phyloP scores from a whole-genome alignment of 305 asterid species.

The Rubia balearica region DNA sequence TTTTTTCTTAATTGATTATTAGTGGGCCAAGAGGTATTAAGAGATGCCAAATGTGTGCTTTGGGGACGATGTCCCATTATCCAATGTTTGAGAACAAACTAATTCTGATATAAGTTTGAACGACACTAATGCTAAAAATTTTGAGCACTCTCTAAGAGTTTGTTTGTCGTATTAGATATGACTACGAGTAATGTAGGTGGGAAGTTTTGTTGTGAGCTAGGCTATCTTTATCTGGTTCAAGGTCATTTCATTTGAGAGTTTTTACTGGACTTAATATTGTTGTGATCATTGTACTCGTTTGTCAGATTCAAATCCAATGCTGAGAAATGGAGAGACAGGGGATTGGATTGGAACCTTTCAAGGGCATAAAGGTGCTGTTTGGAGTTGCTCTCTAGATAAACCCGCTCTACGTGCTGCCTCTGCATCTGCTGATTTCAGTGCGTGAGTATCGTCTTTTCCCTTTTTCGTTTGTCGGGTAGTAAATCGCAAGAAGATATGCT shows the following conservation, averaged over 20 bases:
- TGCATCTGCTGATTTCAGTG: slow-evolving; percentile 95
- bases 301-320: slow-evolving; percentile 84
- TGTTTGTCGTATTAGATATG: neutral
- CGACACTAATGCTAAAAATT: neutral
- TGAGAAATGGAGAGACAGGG: slow-evolving; percentile 96
- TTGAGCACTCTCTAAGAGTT: neutral
- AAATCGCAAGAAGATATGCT: neutral
- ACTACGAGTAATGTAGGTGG: neutral
- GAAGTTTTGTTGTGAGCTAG: neutral
- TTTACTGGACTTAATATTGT: neutral
- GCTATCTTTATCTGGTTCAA: neutral
- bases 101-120: neutral
- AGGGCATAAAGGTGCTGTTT: slow-evolving; percentile 98
- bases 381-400: slow-evolving; percentile 92
- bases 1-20: neutral
- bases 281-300: neutral
- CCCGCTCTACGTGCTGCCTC: slow-evolving; percentile 87
- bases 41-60: neutral
- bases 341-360: slow-evolving; percentile 98
- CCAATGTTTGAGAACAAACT: neutral
- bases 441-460: slow-evolving; percentile 39
- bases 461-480: neutral
- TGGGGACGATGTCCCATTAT: neutral
- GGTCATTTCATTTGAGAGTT: neutral
- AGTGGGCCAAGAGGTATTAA: neutral